Conservation (phyloP, 345 rosid species). For the Camelina hispida region DNA sequence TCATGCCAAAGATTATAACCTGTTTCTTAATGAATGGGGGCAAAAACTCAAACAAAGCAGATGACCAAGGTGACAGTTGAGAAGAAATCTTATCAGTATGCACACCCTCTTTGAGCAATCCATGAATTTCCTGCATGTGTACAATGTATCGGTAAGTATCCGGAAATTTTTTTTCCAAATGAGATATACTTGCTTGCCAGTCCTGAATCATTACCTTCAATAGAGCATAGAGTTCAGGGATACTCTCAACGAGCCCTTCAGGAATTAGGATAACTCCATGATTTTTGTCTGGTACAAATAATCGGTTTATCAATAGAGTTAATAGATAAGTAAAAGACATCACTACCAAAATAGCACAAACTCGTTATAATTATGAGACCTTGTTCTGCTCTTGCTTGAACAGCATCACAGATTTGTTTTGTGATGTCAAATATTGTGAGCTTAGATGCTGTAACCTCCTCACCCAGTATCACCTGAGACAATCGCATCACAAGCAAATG, state of each 20-base stretch:
- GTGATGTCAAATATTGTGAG: slow-evolving; percentile 92
- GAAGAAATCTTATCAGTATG: slow-evolving; percentile 65
- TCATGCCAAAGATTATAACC: slow-evolving; percentile 48
- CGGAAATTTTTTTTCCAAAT: neutral
- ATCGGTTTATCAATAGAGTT: slow-evolving; percentile 17
- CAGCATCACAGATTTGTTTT: slow-evolving; percentile 91
- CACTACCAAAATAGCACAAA: slow-evolving; percentile 22
- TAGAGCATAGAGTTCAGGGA: slow-evolving; percentile 93
- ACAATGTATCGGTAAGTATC: neutral
- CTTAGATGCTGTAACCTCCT: slow-evolving; percentile 99
- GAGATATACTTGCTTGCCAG: slow-evolving; percentile 1
- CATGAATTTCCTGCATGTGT: slow-evolving; percentile 75
- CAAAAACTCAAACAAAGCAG: slow-evolving; percentile 79
- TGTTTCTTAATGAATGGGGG: slow-evolving; percentile 87
- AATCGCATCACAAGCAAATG: slow-evolving; percentile 21
- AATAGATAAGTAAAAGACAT: slow-evolving; percentile 38
- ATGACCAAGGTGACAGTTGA: slow-evolving; percentile 95
- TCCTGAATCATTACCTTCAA: slow-evolving; percentile 64
- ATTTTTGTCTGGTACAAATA: slow-evolving; percentile 65
- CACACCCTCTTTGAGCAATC: slow-evolving; percentile 69
- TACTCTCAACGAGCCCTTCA: slow-evolving; percentile 95
- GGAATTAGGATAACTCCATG: slow-evolving; percentile 96
- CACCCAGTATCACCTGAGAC: slow-evolving; percentile 53
- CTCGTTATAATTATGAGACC: slow-evolving; percentile 47
- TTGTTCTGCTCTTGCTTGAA: slow-evolving; percentile 88